Base-by-base conservation (phyloP, 495 filamentous ascomycete genomes). In the Astrocystis sublimbata region DNA sequence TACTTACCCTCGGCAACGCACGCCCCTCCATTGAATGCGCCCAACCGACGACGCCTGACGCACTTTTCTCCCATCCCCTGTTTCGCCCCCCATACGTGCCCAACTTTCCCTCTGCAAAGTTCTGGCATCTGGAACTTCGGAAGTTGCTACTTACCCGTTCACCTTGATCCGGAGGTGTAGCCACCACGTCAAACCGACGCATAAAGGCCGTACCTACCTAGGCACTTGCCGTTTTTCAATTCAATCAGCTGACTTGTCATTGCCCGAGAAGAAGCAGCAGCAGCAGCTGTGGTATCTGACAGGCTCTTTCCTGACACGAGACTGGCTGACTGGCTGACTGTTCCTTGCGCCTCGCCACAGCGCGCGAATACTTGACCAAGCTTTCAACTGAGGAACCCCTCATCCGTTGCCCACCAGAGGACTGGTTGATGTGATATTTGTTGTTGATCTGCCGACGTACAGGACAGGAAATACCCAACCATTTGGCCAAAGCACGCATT, bases 401-500 rank as follows among this genome's bases (percentile, higher is more conserved):
- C 42, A 19, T 55, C 49, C 12, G 31, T 47, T 42, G 28, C 47
- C 51, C 49, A 24, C 23, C 30, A 26, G 41, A 52, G 41, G 51
- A 53, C 50, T 55, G 47, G 42, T 40, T 54, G 26, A 41, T 49
- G 60, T 62, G 60, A 62, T 51, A 49, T 62, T 42, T 56, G 40
- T 24, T 55, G 30, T 56, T 33, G 30, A 38, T 41, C 51, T 45
- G 36, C 24, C 38, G 40, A 47, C 51, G 31, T 49, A n/a, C 47
- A 38, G 60, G 51, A n/a, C 47, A 38, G 60, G 51, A 56, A 19
- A 23, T 36, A 56, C 40, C 31, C n/a, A 46, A 13, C 26, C 51
- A 56, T 49, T n/a, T 56, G 60, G 51, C 60, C 40, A 54, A 45
- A 53, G 38, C 60, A 62, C 60, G 60, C 43, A 51, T 46, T 45